These are phyloP conservation scores for Viola odorata DNA, from an alignment of 345 rosid genomes.

Conservation along the genomic window DNA sequence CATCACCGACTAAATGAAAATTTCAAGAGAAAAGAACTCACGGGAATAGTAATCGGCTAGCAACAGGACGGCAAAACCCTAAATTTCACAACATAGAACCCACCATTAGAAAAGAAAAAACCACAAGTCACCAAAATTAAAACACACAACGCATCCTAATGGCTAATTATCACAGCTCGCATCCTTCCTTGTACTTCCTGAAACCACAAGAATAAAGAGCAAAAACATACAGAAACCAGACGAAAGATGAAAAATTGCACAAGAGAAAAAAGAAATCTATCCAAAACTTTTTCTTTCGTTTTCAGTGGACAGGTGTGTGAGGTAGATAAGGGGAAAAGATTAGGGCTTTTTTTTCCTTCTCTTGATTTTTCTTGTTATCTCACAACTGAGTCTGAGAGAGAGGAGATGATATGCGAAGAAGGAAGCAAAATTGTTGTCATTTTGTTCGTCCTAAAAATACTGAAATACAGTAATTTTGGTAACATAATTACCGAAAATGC, in stretches of 20 bases:
- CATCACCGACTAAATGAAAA: not conserved
- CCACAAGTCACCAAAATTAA: too few relatives aligned
- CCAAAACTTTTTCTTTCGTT: too few relatives aligned
- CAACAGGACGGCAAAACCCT: conserved; percentile 28
- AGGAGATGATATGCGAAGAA: not conserved
- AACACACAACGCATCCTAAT: not conserved
- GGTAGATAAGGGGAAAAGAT: not conserved
- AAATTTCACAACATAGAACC: conserved; percentile 36
- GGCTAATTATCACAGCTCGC: not conserved
- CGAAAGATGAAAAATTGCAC: conserved; percentile 15
- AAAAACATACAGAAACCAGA: conserved; percentile 10
- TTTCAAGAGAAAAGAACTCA: conserved; percentile 1
- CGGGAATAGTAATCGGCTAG: not conserved
- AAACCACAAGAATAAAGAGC: conserved; percentile 17
- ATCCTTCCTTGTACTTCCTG: conserved; percentile 16
- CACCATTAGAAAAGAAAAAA: conserved; percentile 21
- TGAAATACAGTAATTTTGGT: too few relatives aligned
- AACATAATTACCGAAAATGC: too few relatives aligned
- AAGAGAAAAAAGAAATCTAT: not conserved
- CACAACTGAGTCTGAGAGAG: not conserved
- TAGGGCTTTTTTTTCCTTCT: not conserved
- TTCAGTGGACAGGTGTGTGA: too few relatives aligned
- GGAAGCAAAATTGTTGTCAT: too few relatives aligned
- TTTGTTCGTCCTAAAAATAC: too few relatives aligned
- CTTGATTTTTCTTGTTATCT: not conserved